Evolutionary conservation across 2,329 filamentous ascomycete genomes (phyloP), one percentile per base, ranked within the genome.

Genomic region (Magnaporthiopsis poae): DNA sequence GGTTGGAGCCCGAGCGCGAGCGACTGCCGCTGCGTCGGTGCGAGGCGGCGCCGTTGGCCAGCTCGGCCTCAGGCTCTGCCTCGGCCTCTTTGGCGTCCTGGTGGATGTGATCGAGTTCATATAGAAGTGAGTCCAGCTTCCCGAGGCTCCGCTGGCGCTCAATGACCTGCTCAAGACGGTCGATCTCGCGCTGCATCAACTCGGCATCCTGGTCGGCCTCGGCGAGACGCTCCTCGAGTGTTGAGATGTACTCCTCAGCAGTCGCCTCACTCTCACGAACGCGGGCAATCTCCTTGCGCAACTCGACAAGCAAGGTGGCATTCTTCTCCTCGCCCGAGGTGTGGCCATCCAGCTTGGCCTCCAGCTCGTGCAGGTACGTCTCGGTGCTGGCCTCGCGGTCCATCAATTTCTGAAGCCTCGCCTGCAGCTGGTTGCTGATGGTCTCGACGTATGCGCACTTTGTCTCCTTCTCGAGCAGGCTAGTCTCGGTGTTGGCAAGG

Each of bases 201-300:
- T 98, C 95, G 60, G 91, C 88, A 74, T 99, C 95, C 76, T 98
- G 94, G 73, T 99, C 95, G 2, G 94, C 90, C 77, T 99, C 95
- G 0, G 95, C 95, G 11, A 99, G 84, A 29, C 94, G 90, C 78
- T 98, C 95, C 75, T 99, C 95, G 13, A 99, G 81, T 0, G 93
- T 98, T 0, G 94, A 96, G 65, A 99, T 98, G 76, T 99, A 99
- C 70, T 98, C 95, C 76, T 99, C 95, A 71, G 89, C 92, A 59
- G 90, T 89, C 3, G 89, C 86, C 79, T 99, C 95, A 71, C 92
- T 97, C 73, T 97, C 95, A 63, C 93, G 88, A 21, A 93, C 86
- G 60, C 94, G 89, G 31, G 89, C 83, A 68, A 99, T 89, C 78
- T 99, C 95, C 74, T 96, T 97, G 64, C 93, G 90, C 65, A 99